Conservation (phyloP, 23 red algal genomes). For the Gracilaria vermiculophylla region DNA sequence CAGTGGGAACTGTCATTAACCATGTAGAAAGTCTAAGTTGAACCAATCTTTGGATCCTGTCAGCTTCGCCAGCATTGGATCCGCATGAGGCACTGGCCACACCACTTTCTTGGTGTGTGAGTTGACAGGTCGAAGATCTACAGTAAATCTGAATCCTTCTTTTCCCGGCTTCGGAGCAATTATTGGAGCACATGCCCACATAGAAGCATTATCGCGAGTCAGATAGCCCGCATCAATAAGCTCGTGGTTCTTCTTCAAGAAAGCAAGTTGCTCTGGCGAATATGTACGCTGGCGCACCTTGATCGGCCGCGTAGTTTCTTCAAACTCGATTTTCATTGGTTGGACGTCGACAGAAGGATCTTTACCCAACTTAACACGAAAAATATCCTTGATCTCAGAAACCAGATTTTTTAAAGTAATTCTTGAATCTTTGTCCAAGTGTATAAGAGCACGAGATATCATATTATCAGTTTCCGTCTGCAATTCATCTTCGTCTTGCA, state of each 20-base stretch:
- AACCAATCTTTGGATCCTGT: background rate
- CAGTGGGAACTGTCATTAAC: conserved; percentile 54
- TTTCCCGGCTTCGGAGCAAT: conserved; percentile 23
- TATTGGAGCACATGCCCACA: conserved; percentile 24
- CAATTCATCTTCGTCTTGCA: conserved; percentile 29
- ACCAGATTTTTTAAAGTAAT: background rate
- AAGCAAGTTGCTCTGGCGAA: conserved; percentile 17
- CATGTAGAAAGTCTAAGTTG: conserved; percentile 45
- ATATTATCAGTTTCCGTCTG: background rate
- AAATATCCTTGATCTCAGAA: conserved; percentile 19
- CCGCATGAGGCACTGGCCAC: conserved; percentile 29
- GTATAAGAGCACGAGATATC: background rate
- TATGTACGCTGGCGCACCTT: conserved; percentile 20
- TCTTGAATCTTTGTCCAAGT: background rate
- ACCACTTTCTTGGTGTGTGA: background rate
- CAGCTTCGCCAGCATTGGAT: conserved; percentile 18
- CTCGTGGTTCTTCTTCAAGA: conserved; percentile 27
- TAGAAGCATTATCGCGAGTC: background rate
- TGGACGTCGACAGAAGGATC: background rate
- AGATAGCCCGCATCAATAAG: conserved; percentile 1
- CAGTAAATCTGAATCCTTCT: background rate
- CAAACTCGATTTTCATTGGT: conserved; percentile 1
- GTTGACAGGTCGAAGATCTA: conserved; percentile 15
- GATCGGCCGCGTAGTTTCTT: background rate
- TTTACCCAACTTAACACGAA: background rate